Evolutionary conservation across 257 asterid species (phyloP).

Genomic region (Solanum pimpinellifolium): DNA sequence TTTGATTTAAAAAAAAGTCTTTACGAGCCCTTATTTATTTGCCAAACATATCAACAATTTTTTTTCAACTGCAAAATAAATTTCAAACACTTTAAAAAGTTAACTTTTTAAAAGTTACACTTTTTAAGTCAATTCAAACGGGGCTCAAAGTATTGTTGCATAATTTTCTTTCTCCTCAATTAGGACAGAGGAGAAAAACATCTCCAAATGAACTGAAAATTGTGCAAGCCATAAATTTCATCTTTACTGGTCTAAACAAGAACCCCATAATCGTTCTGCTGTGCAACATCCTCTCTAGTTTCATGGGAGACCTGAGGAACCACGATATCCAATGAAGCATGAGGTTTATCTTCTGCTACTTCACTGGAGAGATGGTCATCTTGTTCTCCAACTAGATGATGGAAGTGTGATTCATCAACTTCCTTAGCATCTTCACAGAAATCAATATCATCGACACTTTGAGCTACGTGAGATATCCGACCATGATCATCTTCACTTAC

Average conservation of each 20-base stretch:
- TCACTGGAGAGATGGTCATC: conserved; percentile 41
- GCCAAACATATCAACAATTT: no score
- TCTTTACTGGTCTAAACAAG: conserved; percentile 12
- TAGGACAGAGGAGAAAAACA: background rate
- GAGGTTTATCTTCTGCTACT: conserved; percentile 25
- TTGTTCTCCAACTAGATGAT: conserved; percentile 30
- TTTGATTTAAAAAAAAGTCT: no score
- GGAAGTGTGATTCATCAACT: conserved; percentile 25
- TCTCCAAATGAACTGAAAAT: background rate
- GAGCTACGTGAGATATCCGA: conserved; percentile 7
- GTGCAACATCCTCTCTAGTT: conserved; percentile 45
- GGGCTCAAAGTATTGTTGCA: background rate
- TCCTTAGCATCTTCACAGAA: conserved; percentile 15
- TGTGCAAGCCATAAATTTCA: background rate
- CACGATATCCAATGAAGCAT: conserved; percentile 14
- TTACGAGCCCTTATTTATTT: no score
- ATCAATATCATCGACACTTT: conserved; percentile 22
- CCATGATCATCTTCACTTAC: conserved; percentile 7
- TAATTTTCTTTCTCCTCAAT: background rate
- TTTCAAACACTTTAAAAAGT: no score
- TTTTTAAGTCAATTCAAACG: no score
- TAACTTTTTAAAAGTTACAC: no score
- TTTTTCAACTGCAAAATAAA: no score
- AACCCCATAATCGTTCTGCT: conserved; percentile 31
- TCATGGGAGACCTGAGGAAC: conserved; percentile 38